Evolutionary conservation across 2,329 filamentous ascomycete genomes (phyloP).

Genomic region (Fusarium udum): DNA sequence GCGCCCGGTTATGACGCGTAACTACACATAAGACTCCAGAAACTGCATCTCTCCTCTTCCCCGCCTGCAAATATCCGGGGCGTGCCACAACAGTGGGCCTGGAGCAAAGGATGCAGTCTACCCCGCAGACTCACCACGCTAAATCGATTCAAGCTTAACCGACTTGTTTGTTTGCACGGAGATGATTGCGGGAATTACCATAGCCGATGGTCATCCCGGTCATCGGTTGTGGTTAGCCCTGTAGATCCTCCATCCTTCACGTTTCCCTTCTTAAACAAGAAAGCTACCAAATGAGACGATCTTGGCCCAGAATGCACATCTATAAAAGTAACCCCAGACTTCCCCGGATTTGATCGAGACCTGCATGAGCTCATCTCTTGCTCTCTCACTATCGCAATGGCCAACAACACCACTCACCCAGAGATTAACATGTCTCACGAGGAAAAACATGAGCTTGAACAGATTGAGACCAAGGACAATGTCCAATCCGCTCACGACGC

Average conservation of each 20-base stretch:
- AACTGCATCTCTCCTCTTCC: neutral
- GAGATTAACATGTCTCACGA: constrained; percentile 1
- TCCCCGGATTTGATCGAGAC: neutral
- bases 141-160: neutral
- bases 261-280: neutral
- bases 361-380: neutral
- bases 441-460: constrained; percentile 4
- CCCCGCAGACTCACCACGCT: neutral
- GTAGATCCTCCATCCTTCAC: neutral
- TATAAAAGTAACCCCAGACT: neutral
- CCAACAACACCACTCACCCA: neutral
- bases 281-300: neutral
- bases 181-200: neutral
- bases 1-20: fast-evolving
- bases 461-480: neutral
- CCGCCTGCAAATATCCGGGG: neutral
- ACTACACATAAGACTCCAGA: too few relatives aligned
- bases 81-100: neutral
- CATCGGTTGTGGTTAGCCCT: neutral
- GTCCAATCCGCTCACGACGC: neutral
- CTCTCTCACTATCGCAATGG: neutral
- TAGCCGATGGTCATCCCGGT: neutral
- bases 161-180: neutral
- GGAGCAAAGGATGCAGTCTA: neutral
- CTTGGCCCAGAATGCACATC: too few relatives aligned